Percentiles rank a stretch among this genome's conserved stretches.
Conservation (phyloP, 1,284 basidiomycete genomes). For the Baeospora myosura region DNA sequence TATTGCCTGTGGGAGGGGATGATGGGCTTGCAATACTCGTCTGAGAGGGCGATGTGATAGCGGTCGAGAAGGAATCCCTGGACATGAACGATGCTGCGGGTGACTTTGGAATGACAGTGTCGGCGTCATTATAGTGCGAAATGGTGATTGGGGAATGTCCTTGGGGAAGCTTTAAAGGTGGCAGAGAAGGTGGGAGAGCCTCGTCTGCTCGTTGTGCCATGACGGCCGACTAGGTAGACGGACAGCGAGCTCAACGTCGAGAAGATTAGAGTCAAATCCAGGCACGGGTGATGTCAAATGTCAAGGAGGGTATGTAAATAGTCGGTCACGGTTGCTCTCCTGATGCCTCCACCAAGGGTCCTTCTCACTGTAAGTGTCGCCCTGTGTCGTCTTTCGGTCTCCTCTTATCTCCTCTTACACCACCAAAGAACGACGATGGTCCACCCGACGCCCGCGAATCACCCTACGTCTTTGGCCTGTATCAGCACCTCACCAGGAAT, state of each 20-base stretch:
- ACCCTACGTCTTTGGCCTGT: constrained; percentile 80
- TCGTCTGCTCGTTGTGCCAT: too few species aligned
- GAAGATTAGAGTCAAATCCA: too few species aligned
- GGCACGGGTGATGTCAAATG: too few species aligned
- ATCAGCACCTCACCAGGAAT: constrained; percentile 53
- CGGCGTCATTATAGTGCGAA: too few species aligned
- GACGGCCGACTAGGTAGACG: too few species aligned
- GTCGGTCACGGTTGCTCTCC: too few species aligned
- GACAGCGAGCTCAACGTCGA: too few species aligned
- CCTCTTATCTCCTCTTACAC: constrained; percentile 33
- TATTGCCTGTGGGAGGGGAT: constrained; percentile 7
- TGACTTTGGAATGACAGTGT: too few species aligned
- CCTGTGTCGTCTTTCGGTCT: constrained; percentile 15
- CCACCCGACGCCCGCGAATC: constrained; percentile 67
- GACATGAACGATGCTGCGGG: constrained; percentile 20
- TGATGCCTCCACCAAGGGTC: constrained; percentile 31
- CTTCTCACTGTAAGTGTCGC: constrained; percentile 47
- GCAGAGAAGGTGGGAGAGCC: too few species aligned
- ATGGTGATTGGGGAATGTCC: too few species aligned
- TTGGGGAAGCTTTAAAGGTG: too few species aligned
- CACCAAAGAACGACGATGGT: constrained; percentile 76
- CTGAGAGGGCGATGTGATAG: constrained; percentile 12
- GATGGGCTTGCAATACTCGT: background rate
- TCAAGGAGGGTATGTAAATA: too few species aligned
- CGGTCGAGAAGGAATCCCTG: constrained; percentile 28